phyloP scores from a whole-genome alignment of 352 stramenopile genomes.

The Globisporangium apiculatum region DNA sequence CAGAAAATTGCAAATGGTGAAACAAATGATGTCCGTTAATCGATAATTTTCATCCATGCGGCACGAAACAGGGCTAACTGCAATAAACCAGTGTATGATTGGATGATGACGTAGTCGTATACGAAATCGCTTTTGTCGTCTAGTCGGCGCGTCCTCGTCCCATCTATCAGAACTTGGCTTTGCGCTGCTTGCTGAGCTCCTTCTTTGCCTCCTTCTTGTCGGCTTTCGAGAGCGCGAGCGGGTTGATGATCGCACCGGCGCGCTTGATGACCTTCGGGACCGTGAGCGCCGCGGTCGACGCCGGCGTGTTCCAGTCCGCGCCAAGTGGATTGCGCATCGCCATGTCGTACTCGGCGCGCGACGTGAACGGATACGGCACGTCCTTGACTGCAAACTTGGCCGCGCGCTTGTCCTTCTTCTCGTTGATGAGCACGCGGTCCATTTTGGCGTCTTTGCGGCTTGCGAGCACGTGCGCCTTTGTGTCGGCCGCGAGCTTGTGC shows the following conservation, averaged over 20 bases:
- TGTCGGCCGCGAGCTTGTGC: constrained; percentile 51
- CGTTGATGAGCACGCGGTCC: constrained; percentile 71
- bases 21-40: too few relatives aligned
- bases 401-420: constrained; percentile 88
- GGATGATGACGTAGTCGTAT: too few relatives aligned
- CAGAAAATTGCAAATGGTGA: too few relatives aligned
- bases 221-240: constrained; percentile 84
- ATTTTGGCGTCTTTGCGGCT: constrained; percentile 70
- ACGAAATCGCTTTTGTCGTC: too few relatives aligned
- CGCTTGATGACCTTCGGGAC: constrained; percentile 92
- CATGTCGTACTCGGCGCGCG: constrained; percentile 95
- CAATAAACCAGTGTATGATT: too few relatives aligned
- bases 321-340: constrained; percentile 93
- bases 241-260: constrained; percentile 91
- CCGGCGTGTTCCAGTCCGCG: constrained; percentile 92
- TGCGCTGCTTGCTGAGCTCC: constrained; percentile 69
- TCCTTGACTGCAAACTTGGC: constrained; percentile 79
- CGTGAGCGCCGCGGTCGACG: constrained; percentile 89
- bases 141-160: too few relatives aligned
- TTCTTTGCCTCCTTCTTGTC: constrained; percentile 82
- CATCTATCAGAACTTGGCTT: constrained; percentile 59
- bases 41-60: too few relatives aligned
- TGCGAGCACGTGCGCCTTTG: constrained; percentile 64
- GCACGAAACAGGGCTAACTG: too few relatives aligned
- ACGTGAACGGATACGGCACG: constrained; percentile 97